Conservation (phyloP, 352 stramenopile species). For the Pythium myriotylum region DNA sequence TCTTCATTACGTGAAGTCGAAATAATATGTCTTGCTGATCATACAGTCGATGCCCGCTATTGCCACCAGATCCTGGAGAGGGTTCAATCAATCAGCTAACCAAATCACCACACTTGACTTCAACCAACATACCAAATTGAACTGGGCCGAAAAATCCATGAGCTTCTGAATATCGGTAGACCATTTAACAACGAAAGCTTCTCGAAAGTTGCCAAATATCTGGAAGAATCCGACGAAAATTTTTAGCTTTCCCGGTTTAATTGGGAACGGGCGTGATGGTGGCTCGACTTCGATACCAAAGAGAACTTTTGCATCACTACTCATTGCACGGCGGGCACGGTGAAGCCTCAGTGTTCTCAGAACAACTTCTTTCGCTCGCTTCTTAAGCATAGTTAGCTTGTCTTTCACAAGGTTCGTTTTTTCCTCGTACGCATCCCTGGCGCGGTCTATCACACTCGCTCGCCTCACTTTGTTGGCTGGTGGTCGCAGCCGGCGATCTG, state of each 20-base stretch:
- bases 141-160: slow-evolving; percentile 69
- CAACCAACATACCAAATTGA: slow-evolving; percentile 59
- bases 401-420: slow-evolving; percentile 26
- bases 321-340: neutral
- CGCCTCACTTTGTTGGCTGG: slow-evolving; percentile 17
- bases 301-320: slow-evolving; percentile 34
- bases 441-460: slow-evolving; percentile 28
- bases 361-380: slow-evolving; percentile 19
- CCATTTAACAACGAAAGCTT: slow-evolving; percentile 72
- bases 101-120: neutral
- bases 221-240: slow-evolving; percentile 85
- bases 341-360: slow-evolving; percentile 23
- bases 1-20: slow-evolving; percentile 62
- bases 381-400: slow-evolving; percentile 36
- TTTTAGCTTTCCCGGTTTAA: slow-evolving; percentile 76
- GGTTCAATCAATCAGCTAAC: neutral
- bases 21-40: slow-evolving; percentile 75
- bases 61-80: slow-evolving; percentile 59
- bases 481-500: slow-evolving; percentile 50
- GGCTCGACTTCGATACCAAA: slow-evolving; percentile 66
- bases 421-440: slow-evolving; percentile 29
- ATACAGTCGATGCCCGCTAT: slow-evolving; percentile 78
- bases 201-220: slow-evolving; percentile 80
- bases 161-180: slow-evolving; percentile 51
- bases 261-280: slow-evolving; percentile 42